Evolutionary conservation across 2,329 filamentous ascomycete species (phyloP).

Genomic region (Aspergillus vadensis): DNA sequence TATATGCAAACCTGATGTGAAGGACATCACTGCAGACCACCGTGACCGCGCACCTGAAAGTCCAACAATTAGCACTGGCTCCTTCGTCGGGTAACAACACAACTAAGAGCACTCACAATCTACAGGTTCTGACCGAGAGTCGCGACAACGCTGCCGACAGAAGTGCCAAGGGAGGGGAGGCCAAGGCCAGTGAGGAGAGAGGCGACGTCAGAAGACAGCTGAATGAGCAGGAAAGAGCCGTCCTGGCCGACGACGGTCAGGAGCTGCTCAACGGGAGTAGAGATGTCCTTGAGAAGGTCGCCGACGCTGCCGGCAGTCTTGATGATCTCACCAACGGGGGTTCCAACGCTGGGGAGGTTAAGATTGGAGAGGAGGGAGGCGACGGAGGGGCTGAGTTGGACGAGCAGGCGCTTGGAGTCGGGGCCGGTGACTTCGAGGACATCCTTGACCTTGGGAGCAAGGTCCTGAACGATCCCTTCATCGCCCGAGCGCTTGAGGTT

Average conservation of each 20-base stretch:
- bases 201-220: constrained; percentile 25
- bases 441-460: constrained; percentile 27
- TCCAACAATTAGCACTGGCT: neutral
- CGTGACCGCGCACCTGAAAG: neutral
- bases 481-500: constrained; percentile 32
- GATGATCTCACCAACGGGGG: constrained; percentile 30
- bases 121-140: constrained; percentile 31
- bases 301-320: constrained; percentile 27
- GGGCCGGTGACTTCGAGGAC: constrained; percentile 34
- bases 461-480: constrained; percentile 30
- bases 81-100: neutral
- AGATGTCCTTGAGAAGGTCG: constrained; percentile 31
- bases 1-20: neutral
- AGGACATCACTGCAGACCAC: neutral
- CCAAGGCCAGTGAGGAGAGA: constrained; percentile 26
- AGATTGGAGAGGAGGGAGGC: constrained; percentile 31
- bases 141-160: constrained; percentile 31
- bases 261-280: constrained; percentile 20
- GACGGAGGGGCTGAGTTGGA: constrained; percentile 36
- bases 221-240: constrained; percentile 23
- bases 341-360: constrained; percentile 30
- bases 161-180: constrained; percentile 29
- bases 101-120: constrained; percentile 10
- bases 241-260: constrained; percentile 25
- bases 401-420: constrained; percentile 32